Conservation (phyloP, 2,329 filamentous ascomycete species). For the Knoxdaviesia capensis region DNA sequence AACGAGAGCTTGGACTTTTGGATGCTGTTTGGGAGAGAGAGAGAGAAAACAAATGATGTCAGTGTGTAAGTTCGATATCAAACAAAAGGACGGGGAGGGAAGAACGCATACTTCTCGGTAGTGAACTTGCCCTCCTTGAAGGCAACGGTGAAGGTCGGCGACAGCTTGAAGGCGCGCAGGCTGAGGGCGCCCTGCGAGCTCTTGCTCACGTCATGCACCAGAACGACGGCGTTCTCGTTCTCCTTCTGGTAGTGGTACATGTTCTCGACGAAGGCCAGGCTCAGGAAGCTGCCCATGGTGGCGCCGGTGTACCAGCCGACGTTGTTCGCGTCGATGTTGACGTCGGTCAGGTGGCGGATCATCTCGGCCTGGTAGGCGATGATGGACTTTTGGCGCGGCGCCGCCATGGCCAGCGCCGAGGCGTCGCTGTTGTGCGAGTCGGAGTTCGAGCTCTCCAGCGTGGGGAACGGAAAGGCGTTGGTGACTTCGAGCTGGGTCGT, state of each 20-base stretch:
- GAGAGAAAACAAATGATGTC: conserved; percentile 1
- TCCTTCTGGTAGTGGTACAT: conserved; percentile 95
- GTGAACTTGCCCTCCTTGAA: conserved; percentile 98
- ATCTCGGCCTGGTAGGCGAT: conserved; percentile 82
- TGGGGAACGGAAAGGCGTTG: conserved; percentile 87
- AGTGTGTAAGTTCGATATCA: background rate
- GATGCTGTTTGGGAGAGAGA: conserved; percentile 34
- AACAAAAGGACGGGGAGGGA: conserved; percentile 3
- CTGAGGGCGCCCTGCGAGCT: conserved; percentile 83
- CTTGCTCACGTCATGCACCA: conserved; percentile 90
- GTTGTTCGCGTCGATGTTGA: conserved; percentile 95
- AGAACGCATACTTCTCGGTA: conserved; percentile 56
- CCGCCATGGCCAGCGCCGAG: conserved; percentile 61
- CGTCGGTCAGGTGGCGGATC: conserved; percentile 89
- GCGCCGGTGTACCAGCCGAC: conserved; percentile 98
- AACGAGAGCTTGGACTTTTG: conserved; percentile 88
- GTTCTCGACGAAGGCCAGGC: conserved; percentile 89
- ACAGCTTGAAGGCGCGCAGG: conserved; percentile 78
- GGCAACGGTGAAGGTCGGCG: conserved; percentile 68
- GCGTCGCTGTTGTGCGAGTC: conserved; percentile 59
- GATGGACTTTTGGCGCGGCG: conserved; percentile 83
- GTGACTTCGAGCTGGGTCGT: conserved; percentile 71
- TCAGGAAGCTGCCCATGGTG: conserved; percentile 97
- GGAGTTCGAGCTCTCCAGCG: conserved; percentile 47
- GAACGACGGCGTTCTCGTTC: conserved; percentile 69